Percentiles rank a stretch among this genome's conserved stretches.
Conservation (phyloP, 2,329 filamentous ascomycete genomes). For the Westerdykella sp. region DNA sequence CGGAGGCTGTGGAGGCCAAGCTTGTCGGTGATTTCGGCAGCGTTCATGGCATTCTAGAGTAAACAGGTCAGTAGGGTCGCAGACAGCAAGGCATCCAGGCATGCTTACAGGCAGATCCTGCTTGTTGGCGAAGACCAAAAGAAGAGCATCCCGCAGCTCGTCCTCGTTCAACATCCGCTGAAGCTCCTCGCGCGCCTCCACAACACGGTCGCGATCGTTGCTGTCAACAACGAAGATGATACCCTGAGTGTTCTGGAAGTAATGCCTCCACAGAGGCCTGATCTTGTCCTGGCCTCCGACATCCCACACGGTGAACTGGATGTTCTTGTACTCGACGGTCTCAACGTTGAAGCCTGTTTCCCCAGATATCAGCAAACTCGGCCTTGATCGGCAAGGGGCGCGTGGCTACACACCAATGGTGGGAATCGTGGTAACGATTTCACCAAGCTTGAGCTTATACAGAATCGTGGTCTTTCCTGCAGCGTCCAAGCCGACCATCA, state of each 20-base stretch:
- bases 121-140: conserved; percentile 98
- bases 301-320: conserved; percentile 99
- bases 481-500: conserved; percentile 97
- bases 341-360: conserved; percentile 84
- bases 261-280: conserved; percentile 92
- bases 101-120: conserved; percentile 81
- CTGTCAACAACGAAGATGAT: conserved; percentile 98
- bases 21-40: conserved; percentile 99
- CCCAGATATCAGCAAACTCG: conserved; percentile 18
- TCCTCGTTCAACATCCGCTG: conserved; percentile 97
- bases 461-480: conserved; percentile 98
- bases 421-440: conserved; percentile 96
- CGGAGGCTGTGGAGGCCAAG: conserved; percentile 98
- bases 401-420: conserved; percentile 61
- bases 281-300: conserved; percentile 99
- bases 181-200: conserved; percentile 86
- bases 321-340: conserved; percentile 98
- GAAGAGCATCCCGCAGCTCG: conserved; percentile 91
- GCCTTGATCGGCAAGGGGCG: conserved; percentile 3
- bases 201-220: conserved; percentile 83
- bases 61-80: conserved; percentile 9
- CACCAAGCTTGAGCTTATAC: conserved; percentile 97
- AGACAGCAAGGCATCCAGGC: background rate
- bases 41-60: conserved; percentile 93
- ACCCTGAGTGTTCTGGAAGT: conserved; percentile 92